Evolutionary conservation across 2,329 filamentous ascomycete genomes (phyloP).

Genomic region (Chalara sp.): DNA sequence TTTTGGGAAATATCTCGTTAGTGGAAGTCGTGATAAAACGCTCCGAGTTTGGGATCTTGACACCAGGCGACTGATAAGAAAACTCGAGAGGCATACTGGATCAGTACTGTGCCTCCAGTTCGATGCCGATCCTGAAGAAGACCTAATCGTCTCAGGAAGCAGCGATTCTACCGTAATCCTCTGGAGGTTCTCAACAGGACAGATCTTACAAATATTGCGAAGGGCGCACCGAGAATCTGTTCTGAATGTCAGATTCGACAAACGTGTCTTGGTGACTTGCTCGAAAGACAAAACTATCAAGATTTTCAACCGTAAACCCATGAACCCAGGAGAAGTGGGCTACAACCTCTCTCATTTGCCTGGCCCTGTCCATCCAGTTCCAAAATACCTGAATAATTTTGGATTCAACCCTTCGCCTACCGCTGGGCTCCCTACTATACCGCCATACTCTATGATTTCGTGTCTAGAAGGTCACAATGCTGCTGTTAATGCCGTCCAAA

Average conservation of each 20-base stretch:
- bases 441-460: conserved; percentile 71
- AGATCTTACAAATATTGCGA: conserved; percentile 68
- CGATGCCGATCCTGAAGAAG: conserved; percentile 78
- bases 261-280: conserved; percentile 86
- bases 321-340: conserved; percentile 54
- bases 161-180: conserved; percentile 87
- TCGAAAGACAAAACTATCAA: conserved; percentile 98
- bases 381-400: conserved; percentile 44
- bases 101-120: conserved; percentile 95
- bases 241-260: conserved; percentile 87
- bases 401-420: conserved; percentile 39
- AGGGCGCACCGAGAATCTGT: conserved; percentile 85
- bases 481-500: conserved; percentile 93
- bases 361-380: conserved; percentile 43
- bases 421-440: conserved; percentile 45
- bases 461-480: conserved; percentile 78
- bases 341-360: conserved; percentile 38
- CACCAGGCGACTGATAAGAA: conserved; percentile 67
- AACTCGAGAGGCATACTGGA: conserved; percentile 68
- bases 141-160: conserved; percentile 91
- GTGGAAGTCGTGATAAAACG: conserved; percentile 82
- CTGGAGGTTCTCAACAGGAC: conserved; percentile 88
- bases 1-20: conserved; percentile 77
- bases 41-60: conserved; percentile 87
- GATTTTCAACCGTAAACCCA: conserved; percentile 75